Conservation (phyloP, 345 rosid genomes). For the Cochlearia excelsa region DNA sequence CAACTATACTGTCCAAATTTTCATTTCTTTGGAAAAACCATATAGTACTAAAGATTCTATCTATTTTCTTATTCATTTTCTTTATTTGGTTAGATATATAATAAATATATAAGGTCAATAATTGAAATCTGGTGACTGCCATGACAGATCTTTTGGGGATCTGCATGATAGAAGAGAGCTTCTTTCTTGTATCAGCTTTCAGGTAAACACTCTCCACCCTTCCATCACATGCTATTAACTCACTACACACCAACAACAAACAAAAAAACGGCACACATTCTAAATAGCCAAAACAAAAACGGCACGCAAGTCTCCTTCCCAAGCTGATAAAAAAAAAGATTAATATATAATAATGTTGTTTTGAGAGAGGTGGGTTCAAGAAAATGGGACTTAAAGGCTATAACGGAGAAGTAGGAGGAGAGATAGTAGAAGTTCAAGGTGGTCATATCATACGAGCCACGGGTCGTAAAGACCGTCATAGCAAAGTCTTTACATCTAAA, state of each 20-base stretch:
- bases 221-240: constrained; percentile 36
- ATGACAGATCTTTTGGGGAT: constrained; percentile 52
- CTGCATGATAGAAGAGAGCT: constrained; percentile 34
- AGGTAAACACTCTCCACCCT: constrained; percentile 20
- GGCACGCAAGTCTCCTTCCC: constrained; percentile 23
- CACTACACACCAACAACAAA: constrained; percentile 32
- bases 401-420: constrained; percentile 42
- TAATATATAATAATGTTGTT: constrained; percentile 12
- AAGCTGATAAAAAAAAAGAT: constrained; percentile 3
- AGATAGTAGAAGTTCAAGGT: constrained; percentile 72
- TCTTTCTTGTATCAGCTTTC: constrained; percentile 38
- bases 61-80: background rate
- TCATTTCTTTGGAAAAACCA: constrained; percentile 27
- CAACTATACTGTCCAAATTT: constrained; percentile 11
- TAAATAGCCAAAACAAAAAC: constrained; percentile 28
- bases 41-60: constrained; percentile 26
- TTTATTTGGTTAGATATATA: too few species aligned
- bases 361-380: constrained; percentile 16
- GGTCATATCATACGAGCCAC: constrained; percentile 77
- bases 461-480: constrained; percentile 76
- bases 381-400: constrained; percentile 47
- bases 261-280: constrained; percentile 37
- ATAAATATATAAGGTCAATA: constrained; percentile 32
- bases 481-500: constrained; percentile 77
- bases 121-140: constrained; percentile 39